Evolutionary conservation across 192 early-diverging fungal species (phyloP).

Genomic region (Coemansia sp.): DNA sequence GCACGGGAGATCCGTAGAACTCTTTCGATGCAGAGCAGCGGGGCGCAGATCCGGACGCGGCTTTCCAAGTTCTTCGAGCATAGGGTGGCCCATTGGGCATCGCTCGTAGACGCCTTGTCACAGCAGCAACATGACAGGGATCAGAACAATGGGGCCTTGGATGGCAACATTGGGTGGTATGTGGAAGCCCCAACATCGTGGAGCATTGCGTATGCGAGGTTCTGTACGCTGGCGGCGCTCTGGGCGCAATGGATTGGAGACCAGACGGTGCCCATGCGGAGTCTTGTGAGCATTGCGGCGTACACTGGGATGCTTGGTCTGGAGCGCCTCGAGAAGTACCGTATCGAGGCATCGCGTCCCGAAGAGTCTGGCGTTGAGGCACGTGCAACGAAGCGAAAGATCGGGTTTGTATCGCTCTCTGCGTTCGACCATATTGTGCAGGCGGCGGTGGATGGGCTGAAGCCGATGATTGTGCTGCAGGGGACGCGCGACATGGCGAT

Average conservation of each 20-base stretch:
- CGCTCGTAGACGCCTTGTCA: background rate
- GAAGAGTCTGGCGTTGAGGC: background rate
- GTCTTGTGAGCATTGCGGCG: slow-evolving; percentile 16
- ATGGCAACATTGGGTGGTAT: background rate
- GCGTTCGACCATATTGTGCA: slow-evolving; percentile 52
- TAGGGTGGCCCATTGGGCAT: slow-evolving; percentile 13
- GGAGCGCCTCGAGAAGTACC: slow-evolving; percentile 23
- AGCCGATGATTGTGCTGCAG: slow-evolving; percentile 19
- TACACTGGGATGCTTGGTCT: slow-evolving; percentile 32
- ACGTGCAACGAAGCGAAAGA: slow-evolving; percentile 21
- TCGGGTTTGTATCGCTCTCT: slow-evolving; percentile 48
- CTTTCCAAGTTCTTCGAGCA: slow-evolving; percentile 24
- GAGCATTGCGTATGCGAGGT: slow-evolving; percentile 37
- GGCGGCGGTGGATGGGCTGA: slow-evolving; percentile 33
- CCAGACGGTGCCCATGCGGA: slow-evolving; percentile 14
- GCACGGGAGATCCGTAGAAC: slow-evolving; percentile 14
- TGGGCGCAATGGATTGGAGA: slow-evolving; percentile 50
- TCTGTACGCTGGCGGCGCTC: slow-evolving; percentile 32
- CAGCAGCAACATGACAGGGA: background rate
- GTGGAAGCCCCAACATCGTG: slow-evolving; percentile 21
- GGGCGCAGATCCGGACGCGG: slow-evolving; percentile 5
- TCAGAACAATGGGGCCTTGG: background rate
- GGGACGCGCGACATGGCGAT: slow-evolving; percentile 23
- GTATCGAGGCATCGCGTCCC: slow-evolving; percentile 2
- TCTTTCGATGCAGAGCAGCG: slow-evolving; percentile 9